Evolutionary conservation across 352 stramenopile genomes (phyloP).

Genomic region (Pythium sp.): DNA sequence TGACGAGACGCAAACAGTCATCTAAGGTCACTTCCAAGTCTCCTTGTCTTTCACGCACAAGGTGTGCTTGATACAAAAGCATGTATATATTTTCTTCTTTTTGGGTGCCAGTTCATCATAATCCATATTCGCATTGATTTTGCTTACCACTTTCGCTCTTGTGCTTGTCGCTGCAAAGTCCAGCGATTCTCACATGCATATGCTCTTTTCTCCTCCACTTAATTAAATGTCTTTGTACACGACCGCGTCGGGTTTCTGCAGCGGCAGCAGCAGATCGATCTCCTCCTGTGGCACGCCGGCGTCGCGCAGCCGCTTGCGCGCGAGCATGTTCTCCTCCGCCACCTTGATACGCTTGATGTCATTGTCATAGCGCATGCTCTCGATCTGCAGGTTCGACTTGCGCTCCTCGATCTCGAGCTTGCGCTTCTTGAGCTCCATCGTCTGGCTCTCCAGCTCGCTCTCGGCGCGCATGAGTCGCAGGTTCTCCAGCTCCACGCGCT

Average conservation of each 20-base stretch:
- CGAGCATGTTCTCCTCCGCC: conserved; percentile 25
- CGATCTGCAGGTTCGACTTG: conserved; percentile 14
- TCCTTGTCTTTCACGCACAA: neutral
- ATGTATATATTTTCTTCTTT: neutral
- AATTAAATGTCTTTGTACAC: conserved; percentile 3
- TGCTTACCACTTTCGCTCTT: too few species aligned
- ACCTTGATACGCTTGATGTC: conserved; percentile 18
- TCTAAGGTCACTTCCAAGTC: conserved; percentile 1
- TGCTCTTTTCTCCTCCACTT: neutral
- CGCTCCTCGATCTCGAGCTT: conserved; percentile 12
- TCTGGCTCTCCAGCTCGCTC: neutral
- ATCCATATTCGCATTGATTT: too few species aligned
- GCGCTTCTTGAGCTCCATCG: conserved; percentile 9
- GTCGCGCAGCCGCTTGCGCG: conserved; percentile 43
- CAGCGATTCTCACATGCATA: too few species aligned
- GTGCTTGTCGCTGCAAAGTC: neutral
- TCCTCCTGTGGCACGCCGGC: conserved; percentile 20
- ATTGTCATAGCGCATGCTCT: conserved; percentile 19
- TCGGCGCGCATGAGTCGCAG: conserved; percentile 7
- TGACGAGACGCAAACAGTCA: conserved; percentile 2
- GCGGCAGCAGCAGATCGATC: conserved; percentile 19
- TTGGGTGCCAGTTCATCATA: too few species aligned
- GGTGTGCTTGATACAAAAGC: neutral
- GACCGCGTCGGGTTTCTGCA: conserved; percentile 8
- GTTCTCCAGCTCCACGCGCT: conserved; percentile 15